These are phyloP conservation scores for Epichloe brachyelytri DNA, from an alignment of 2,329 filamentous ascomycete species.

Conservation along the genomic window DNA sequence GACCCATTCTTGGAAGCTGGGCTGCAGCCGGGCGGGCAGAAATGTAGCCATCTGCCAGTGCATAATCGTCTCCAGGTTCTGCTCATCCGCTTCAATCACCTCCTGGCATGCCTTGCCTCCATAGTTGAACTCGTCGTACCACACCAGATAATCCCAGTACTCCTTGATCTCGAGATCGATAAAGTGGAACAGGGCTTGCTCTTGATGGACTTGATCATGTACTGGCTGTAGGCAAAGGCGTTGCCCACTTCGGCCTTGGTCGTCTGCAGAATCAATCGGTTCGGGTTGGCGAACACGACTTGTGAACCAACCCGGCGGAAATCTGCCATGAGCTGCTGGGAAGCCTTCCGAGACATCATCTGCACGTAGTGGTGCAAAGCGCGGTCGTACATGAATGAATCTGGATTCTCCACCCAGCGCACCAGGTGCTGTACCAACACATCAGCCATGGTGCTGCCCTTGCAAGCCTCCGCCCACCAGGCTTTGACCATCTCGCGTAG, in stretches of 20 bases:
- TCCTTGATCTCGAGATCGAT: conserved; percentile 95
- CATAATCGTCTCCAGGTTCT: conserved; percentile 84
- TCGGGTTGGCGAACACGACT: conserved; percentile 87
- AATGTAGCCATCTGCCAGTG: conserved; percentile 96
- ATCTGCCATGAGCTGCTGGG: conserved; percentile 93
- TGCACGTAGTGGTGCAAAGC: conserved; percentile 95
- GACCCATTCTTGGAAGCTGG: conserved; percentile 82
- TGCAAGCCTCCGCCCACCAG: conserved; percentile 94
- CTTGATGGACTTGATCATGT: conserved; percentile 95
- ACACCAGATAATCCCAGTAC: conserved; percentile 98
- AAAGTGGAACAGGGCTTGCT: conserved; percentile 94
- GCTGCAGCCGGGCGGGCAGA: conserved; percentile 66
- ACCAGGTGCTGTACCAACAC: conserved; percentile 95
- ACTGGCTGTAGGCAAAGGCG: conserved; percentile 91
- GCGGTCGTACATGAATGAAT: conserved; percentile 89
- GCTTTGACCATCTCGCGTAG: conserved; percentile 96
- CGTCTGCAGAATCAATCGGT: conserved; percentile 82
- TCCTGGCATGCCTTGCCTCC: conserved; percentile 84
- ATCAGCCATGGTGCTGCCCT: conserved; percentile 87
- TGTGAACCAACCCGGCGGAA: conserved; percentile 92
- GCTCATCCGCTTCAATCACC: conserved; percentile 58
- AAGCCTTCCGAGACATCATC: conserved; percentile 95
- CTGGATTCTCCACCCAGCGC: conserved; percentile 89
- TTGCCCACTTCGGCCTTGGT: conserved; percentile 95
- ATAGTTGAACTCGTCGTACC: conserved; percentile 99